Conservation (phyloP, 192 early-diverging fungal species). For the Entophlyctis luteolus region DNA sequence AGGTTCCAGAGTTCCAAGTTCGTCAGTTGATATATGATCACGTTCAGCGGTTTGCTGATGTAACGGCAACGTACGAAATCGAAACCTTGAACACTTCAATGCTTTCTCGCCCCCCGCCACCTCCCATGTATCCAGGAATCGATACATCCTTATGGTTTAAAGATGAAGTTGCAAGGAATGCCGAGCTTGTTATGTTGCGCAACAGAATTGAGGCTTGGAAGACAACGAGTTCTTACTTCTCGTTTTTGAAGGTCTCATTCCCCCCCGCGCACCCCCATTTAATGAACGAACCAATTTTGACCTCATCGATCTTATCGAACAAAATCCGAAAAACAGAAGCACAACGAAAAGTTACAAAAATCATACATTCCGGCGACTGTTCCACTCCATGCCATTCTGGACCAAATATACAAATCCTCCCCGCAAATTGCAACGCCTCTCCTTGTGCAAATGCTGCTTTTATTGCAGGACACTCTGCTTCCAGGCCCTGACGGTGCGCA, state of each 20-base stretch:
- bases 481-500: constrained; percentile 3
- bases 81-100: constrained; percentile 59
- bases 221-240: neutral
- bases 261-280: too few relatives aligned
- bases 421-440: neutral
- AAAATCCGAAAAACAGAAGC: too few relatives aligned
- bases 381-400: neutral
- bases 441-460: constrained; percentile 2
- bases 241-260: neutral
- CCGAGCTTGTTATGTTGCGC: constrained; percentile 70
- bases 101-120: constrained; percentile 40
- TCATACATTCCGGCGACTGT: neutral
- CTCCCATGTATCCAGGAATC: constrained; percentile 10
- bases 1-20: constrained; percentile 82
- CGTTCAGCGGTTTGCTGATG: constrained; percentile 75
- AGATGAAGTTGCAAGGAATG: constrained; percentile 60
- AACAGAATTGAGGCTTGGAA: constrained; percentile 84
- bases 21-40: constrained; percentile 85
- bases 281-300: too few relatives aligned
- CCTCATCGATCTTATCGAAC: neutral
- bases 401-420: neutral
- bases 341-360: neutral
- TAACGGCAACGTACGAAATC: constrained; percentile 73
- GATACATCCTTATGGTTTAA: constrained; percentile 66
- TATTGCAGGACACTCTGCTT: constrained; percentile 9